These are phyloP conservation scores for Acephala macrosclerotiorum DNA, from an alignment of 2,329 filamentous ascomycete species.

Conservation along the genomic window DNA sequence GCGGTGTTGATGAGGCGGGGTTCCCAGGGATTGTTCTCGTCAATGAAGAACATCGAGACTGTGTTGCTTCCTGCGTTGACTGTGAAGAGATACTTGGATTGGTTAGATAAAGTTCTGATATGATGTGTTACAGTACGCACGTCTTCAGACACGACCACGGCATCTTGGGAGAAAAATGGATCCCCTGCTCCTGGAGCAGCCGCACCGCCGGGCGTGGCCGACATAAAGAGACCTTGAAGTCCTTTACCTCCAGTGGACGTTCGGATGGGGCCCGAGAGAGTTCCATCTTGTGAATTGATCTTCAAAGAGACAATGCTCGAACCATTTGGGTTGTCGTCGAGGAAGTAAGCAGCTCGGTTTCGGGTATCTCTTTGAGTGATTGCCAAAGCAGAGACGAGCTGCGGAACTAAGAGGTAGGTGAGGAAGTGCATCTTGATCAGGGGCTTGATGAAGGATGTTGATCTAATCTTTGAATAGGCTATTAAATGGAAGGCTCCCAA, in stretches of 20 bases:
- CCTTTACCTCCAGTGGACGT: constrained; percentile 57
- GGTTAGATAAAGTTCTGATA: neutral
- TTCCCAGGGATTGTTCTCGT: constrained; percentile 49
- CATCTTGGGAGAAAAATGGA: constrained; percentile 57
- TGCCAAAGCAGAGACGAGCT: constrained; percentile 15
- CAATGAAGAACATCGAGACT: constrained; percentile 56
- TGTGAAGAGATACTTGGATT: constrained; percentile 57
- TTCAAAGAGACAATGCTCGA: constrained; percentile 58
- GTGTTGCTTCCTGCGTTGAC: constrained; percentile 62
- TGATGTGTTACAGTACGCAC: constrained; percentile 12
- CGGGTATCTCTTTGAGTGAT: constrained; percentile 6
- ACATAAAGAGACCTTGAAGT: constrained; percentile 48
- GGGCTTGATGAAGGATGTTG: neutral
- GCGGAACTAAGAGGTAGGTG: constrained; percentile 10
- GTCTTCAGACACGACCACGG: constrained; percentile 53
- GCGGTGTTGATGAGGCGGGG: constrained; percentile 52
- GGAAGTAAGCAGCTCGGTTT: constrained; percentile 55
- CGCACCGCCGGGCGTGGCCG: constrained; percentile 45
- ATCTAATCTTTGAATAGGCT: neutral
- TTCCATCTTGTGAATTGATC: constrained; percentile 52
- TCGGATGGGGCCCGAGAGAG: constrained; percentile 50
- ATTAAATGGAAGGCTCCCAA: neutral
- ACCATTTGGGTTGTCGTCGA: constrained; percentile 56
- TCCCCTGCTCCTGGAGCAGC: constrained; percentile 48
- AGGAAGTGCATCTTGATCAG: constrained; percentile 19